A percentile compares a stretch with the other conserved stretches of the same genome.
Conservation (phyloP, 1,284 basidiomycete genomes). For the Rhodotorula sp. region DNA sequence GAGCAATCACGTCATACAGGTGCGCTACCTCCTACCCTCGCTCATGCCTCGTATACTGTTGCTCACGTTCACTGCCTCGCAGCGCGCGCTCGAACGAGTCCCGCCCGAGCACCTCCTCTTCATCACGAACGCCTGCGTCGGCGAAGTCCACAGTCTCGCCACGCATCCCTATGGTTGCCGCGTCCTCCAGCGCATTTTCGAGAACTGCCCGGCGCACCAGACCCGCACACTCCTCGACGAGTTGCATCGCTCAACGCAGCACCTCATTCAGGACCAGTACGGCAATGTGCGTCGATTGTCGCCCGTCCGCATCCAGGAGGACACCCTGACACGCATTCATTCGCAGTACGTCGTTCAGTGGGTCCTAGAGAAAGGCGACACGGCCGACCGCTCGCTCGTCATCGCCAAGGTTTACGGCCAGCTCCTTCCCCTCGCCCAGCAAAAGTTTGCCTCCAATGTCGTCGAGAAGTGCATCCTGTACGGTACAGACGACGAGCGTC, state of each 20-base stretch:
- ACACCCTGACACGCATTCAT: neutral
- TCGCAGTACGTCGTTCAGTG: slow-evolving; percentile 63
- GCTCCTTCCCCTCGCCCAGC: slow-evolving; percentile 66
- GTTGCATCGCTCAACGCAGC: slow-evolving; percentile 54
- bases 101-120: slow-evolving; percentile 73
- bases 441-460: slow-evolving; percentile 97
- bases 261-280: slow-evolving; percentile 50
- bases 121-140: slow-evolving; percentile 68
- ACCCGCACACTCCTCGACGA: slow-evolving; percentile 78
- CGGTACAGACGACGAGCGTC: slow-evolving; percentile 43
- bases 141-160: slow-evolving; percentile 78
- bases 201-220: slow-evolving; percentile 68
- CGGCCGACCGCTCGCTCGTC: slow-evolving; percentile 67
- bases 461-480: slow-evolving; percentile 61
- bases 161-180: slow-evolving; percentile 93
- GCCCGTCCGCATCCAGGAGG: neutral
- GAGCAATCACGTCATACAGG: slow-evolving; percentile 81
- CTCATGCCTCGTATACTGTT: slow-evolving; percentile 43
- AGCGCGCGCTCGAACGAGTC: slow-evolving; percentile 81
- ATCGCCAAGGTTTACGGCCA: slow-evolving; percentile 72
- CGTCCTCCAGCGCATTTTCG: slow-evolving; percentile 89
- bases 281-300: slow-evolving; percentile 42
- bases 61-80: slow-evolving; percentile 50
- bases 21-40: slow-evolving; percentile 38
- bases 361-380: slow-evolving; percentile 75